Evolutionary conservation across 257 asterid genomes (phyloP).

Genomic region (Orobanche coerulescens): DNA sequence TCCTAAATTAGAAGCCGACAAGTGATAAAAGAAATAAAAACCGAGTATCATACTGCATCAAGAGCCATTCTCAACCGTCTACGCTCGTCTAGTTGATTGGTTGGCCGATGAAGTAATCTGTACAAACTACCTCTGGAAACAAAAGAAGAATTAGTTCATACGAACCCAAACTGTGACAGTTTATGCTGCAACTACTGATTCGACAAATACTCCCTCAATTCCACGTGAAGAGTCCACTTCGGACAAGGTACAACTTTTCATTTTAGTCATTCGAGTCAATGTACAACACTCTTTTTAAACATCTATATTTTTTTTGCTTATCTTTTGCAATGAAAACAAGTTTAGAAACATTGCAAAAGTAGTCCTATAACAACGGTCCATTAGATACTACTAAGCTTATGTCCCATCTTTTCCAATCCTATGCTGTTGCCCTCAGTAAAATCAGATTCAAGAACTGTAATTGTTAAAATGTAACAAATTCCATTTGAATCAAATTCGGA

Average conservation of each 20-base stretch:
- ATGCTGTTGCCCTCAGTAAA: conserved; percentile 15
- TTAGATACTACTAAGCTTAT: too few species aligned
- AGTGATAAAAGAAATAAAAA: conserved; percentile 10
- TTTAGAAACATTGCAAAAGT: too few species aligned
- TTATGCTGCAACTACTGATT: neutral
- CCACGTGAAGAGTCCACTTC: too few species aligned
- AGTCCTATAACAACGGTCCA: too few species aligned
- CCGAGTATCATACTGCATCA: conserved; percentile 66
- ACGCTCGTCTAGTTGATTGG: conserved; percentile 87
- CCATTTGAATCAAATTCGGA: neutral
- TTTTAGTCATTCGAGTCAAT: too few species aligned
- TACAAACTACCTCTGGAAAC: conserved; percentile 89
- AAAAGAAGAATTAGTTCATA: conserved; percentile 24
- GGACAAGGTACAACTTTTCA: too few species aligned
- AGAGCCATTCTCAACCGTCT: conserved; percentile 90
- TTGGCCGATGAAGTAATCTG: conserved; percentile 85
- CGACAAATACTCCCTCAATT: too few species aligned
- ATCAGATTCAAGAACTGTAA: neutral
- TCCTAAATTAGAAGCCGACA: conserved; percentile 16
- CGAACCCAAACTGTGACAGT: conserved; percentile 3
- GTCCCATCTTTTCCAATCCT: neutral
- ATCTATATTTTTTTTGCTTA: too few species aligned
- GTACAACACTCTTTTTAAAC: too few species aligned
- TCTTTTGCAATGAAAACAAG: too few species aligned
- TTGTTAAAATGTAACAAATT: too few species aligned